Evolutionary conservation across 2,329 filamentous ascomycete genomes (phyloP).

Genomic region (Macroventuria anomochaeta): DNA sequence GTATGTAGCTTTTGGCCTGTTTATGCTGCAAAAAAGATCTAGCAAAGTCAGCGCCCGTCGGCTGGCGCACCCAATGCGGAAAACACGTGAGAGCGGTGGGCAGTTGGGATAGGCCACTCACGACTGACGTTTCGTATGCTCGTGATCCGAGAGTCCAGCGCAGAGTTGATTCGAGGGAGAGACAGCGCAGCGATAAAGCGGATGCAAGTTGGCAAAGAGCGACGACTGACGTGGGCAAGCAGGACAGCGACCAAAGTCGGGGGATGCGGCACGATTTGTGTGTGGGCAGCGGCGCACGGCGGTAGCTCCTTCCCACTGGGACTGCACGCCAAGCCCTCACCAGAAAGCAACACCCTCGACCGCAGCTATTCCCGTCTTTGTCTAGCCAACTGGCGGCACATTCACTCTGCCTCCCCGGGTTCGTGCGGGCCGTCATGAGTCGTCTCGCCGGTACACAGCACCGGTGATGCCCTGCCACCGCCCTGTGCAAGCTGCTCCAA

Average conservation of each 20-base stretch:
- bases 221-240: conserved; percentile 33
- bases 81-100: conserved; percentile 41
- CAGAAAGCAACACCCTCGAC: conserved; percentile 23
- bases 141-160: conserved; percentile 6
- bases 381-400: conserved; percentile 25
- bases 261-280: conserved; percentile 38
- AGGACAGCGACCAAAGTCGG: conserved; percentile 24
- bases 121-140: conserved; percentile 11
- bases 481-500: conserved; percentile 14
- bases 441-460: conserved; percentile 28
- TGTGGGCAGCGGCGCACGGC: conserved; percentile 32
- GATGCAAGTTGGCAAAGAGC: conserved; percentile 21
- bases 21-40: conserved; percentile 32
- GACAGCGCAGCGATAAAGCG: conserved; percentile 26
- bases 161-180: conserved; percentile 12
- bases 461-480: conserved; percentile 21
- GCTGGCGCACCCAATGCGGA: conserved; percentile 35
- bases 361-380: conserved; percentile 20
- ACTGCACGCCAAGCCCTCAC: conserved; percentile 29
- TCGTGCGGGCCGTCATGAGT: conserved; percentile 24
- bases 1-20: conserved; percentile 42
- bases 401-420: conserved; percentile 31
- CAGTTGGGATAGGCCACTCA: conserved; percentile 31
- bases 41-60: conserved; percentile 35
- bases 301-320: conserved; percentile 23